Evolutionary conservation across 768 basidiomycete genomes (phyloP).

Genomic region (Pulveroboletus sp.): DNA sequence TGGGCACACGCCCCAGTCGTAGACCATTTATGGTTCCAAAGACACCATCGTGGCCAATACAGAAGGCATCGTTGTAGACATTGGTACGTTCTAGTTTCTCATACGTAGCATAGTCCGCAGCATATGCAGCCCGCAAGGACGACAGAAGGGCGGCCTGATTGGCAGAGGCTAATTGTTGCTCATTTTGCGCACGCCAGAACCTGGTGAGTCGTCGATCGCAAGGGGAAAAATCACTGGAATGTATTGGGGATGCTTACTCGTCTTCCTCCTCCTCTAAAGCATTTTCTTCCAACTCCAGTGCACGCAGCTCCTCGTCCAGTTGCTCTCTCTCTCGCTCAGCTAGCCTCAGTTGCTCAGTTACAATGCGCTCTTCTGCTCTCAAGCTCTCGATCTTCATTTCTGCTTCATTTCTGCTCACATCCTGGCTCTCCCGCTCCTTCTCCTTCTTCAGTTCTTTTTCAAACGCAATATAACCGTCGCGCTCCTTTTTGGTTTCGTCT

Average conservation of each 20-base stretch:
- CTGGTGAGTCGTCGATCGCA: slow-evolving; percentile 34
- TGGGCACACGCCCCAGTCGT: slow-evolving; percentile 81
- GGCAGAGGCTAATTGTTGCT: slow-evolving; percentile 59
- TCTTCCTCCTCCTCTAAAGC: slow-evolving; percentile 78
- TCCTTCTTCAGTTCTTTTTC: slow-evolving; percentile 84
- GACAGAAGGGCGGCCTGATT: slow-evolving; percentile 67
- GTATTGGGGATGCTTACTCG: slow-evolving; percentile 48
- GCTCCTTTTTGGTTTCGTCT: slow-evolving; percentile 86
- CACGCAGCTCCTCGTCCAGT: slow-evolving; percentile 65
- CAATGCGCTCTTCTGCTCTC: slow-evolving; percentile 61
- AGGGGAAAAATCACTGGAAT: not conserved
- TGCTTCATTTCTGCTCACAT: slow-evolving; percentile 56
- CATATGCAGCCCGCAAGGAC: slow-evolving; percentile 72
- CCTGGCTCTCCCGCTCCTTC: slow-evolving; percentile 64
- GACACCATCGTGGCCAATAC: slow-evolving; percentile 89
- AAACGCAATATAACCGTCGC: slow-evolving; percentile 91
- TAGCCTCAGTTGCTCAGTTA: slow-evolving; percentile 67
- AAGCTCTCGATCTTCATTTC: slow-evolving; percentile 70
- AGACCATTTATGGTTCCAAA: slow-evolving; percentile 99
- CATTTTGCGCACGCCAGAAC: slow-evolving; percentile 80
- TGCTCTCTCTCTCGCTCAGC: slow-evolving; percentile 75
- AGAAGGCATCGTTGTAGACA: slow-evolving; percentile 94
- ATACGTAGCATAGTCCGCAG: slow-evolving; percentile 67
- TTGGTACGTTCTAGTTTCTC: slow-evolving; percentile 89
- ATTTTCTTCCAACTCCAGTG: slow-evolving; percentile 73